Percentiles rank a stretch among this genome's conserved stretches.
phyloP scores from a whole-genome alignment of 768 basidiomycete genomes.

The Gautieria morchelliformis region DNA sequence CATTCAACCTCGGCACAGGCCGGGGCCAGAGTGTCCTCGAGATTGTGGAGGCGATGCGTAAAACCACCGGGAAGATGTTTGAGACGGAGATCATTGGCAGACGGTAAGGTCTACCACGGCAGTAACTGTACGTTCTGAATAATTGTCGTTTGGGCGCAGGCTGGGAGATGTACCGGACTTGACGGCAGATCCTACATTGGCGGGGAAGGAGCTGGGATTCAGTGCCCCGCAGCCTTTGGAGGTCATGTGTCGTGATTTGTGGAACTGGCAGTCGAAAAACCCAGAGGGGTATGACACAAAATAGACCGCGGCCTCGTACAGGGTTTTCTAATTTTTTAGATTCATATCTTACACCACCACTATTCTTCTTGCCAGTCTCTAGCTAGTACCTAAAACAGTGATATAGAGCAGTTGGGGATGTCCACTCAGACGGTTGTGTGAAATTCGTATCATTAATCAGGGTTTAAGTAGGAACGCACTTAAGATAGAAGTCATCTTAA shows the following conservation, averaged over 20 bases:
- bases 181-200: conserved; percentile 86
- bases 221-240: conserved; percentile 71
- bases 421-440: no score
- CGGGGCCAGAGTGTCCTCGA: conserved; percentile 86
- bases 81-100: conserved; percentile 84
- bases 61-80: conserved; percentile 82
- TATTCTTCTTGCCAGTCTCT: no score
- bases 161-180: conserved; percentile 94
- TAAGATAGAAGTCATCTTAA: no score
- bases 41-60: conserved; percentile 91
- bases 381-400: no score
- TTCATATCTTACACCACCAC: no score
- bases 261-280: conserved; percentile 98
- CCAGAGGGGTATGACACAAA: conserved; percentile 49
- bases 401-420: no score
- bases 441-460: no score
- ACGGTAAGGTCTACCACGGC: conserved; percentile 47
- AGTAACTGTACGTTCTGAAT: not conserved
- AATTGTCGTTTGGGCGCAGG: conserved; percentile 28
- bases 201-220: conserved; percentile 91
- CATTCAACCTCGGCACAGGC: conserved; percentile 95
- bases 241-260: conserved; percentile 92
- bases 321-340: no score
- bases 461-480: no score
- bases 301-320: not conserved